Percentiles rank a stretch among this genome's conserved stretches.
phyloP scores from a whole-genome alignment of 257 asterid species.

The Pogostemon cablin region DNA sequence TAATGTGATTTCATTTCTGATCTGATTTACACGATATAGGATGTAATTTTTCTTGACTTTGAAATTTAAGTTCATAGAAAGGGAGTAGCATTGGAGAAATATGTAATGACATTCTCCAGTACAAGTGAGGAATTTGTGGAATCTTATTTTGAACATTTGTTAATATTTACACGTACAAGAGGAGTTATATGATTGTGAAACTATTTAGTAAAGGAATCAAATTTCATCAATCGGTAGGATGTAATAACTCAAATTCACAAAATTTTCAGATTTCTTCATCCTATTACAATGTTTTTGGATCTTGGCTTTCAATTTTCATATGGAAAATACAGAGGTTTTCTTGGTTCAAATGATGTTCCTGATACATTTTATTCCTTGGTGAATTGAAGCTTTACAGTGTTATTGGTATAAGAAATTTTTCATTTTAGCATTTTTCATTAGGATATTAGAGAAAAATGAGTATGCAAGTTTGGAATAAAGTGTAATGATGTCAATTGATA shows the following conservation, averaged over 20 bases:
- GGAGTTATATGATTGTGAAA: no score
- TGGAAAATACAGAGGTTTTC: not conserved
- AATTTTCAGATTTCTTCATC: not conserved
- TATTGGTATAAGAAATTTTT: no score
- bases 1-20: not conserved
- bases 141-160: not conserved
- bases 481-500: no score
- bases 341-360: not conserved
- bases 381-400: not conserved
- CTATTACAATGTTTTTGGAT: not conserved
- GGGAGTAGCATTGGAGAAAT: not conserved
- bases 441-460: no score
- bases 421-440: no score
- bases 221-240: not conserved
- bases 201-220: no score
- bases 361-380: not conserved
- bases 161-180: not conserved
- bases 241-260: no score
- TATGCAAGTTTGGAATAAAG: no score
- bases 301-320: conserved; percentile 1
- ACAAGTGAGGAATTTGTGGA: not conserved
- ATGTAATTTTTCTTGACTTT: conserved; percentile 1
- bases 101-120: not conserved
- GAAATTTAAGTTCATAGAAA: not conserved
- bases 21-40: not conserved